Conservation (phyloP, 73 alveolate genomes). For the Paramecium sexaurelia region DNA sequence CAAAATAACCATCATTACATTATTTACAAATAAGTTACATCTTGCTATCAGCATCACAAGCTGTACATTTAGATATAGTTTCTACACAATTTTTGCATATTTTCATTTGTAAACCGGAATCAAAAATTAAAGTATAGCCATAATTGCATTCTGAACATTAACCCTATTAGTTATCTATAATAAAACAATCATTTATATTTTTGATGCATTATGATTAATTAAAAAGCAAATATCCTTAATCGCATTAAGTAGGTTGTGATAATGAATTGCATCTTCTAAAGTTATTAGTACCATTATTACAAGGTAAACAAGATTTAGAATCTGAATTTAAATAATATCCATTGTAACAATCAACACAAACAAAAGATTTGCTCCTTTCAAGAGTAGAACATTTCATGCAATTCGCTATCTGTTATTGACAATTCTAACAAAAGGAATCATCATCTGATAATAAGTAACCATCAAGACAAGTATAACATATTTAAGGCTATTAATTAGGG, state of each 20-base stretch:
- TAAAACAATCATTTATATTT: background rate
- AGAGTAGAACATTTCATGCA: background rate
- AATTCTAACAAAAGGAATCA: background rate
- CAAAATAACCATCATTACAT: background rate
- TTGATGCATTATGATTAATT: background rate
- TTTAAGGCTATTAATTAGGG: background rate
- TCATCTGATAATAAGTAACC: background rate
- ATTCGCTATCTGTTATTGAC: background rate
- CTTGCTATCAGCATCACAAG: background rate
- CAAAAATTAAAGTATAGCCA: background rate
- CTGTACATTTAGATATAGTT: background rate
- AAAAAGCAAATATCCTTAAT: background rate
- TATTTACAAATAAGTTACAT: background rate
- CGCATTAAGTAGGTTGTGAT: background rate
- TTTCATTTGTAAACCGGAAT: background rate
- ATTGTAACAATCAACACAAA: background rate
- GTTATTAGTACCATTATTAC: background rate
- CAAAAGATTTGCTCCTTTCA: background rate
- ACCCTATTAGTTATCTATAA: background rate
- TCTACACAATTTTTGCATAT: background rate
- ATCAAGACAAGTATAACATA: background rate
- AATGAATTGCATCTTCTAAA: background rate
- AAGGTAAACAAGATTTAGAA: background rate
- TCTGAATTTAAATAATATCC: background rate
- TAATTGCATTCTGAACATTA: background rate